A percentile compares a stretch with the other conserved stretches of the same genome.
Evolutionary conservation across 768 basidiomycete species (phyloP).

Genomic region (Podaxis sp.): DNA sequence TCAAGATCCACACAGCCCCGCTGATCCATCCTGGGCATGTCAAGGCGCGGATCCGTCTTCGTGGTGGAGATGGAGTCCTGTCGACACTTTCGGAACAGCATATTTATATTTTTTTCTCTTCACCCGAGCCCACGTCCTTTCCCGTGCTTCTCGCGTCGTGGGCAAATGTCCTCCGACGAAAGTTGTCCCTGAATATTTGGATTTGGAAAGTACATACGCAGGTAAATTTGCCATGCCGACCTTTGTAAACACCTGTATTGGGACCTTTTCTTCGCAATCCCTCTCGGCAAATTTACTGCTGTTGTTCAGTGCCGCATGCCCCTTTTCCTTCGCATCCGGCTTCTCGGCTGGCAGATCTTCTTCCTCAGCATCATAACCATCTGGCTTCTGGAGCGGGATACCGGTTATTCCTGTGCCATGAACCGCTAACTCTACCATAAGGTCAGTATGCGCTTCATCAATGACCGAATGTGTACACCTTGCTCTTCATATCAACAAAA

Average conservation of each 20-base stretch:
- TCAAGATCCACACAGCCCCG: background rate
- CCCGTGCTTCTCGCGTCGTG: background rate
- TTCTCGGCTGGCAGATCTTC: background rate
- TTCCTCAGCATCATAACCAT: background rate
- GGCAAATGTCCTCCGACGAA: constrained; percentile 2
- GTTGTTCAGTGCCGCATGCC: background rate
- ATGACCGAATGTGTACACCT: background rate
- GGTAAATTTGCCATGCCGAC: constrained; percentile 3
- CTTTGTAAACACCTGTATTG: background rate
- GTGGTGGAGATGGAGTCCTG: background rate
- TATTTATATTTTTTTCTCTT: background rate
- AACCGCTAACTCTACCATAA: background rate
- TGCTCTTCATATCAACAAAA: background rate
- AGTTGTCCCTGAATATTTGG: background rate
- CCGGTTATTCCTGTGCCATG: constrained; percentile 2
- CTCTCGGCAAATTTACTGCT: background rate
- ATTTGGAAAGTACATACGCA: background rate
- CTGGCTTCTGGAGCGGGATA: background rate
- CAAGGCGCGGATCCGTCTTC: background rate
- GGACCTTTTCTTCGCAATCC: background rate
- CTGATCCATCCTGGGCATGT: background rate
- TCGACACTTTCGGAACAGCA: background rate
- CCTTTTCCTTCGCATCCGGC: background rate
- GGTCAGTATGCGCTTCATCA: background rate
- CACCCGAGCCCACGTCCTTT: background rate